Evolutionary conservation across 768 basidiomycete species (phyloP).

Genomic region (Termitomyces sp.): DNA sequence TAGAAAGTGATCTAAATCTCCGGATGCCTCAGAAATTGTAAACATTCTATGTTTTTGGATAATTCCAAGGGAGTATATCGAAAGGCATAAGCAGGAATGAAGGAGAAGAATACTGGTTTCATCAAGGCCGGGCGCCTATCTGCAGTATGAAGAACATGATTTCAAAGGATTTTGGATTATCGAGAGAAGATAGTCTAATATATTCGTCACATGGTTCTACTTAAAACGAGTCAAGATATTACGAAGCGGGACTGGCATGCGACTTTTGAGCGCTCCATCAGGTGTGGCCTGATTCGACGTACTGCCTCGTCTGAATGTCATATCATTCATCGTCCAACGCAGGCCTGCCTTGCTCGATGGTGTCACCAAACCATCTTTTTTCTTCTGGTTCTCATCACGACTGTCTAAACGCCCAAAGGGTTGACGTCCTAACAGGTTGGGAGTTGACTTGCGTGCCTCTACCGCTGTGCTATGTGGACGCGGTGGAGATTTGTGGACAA

Average conservation of each 20-base stretch:
- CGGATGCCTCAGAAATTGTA: too few relatives aligned
- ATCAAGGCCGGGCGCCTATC: too few relatives aligned
- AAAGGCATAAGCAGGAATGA: too few relatives aligned
- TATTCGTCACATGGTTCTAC: conserved; percentile 8
- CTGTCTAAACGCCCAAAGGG: conserved; percentile 24
- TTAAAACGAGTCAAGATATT: conserved; percentile 44
- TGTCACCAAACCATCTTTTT: conserved; percentile 11
- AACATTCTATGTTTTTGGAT: too few relatives aligned
- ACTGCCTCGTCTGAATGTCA: conserved; percentile 24
- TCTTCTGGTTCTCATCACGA: conserved; percentile 13
- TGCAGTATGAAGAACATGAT: too few relatives aligned
- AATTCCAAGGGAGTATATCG: too few relatives aligned
- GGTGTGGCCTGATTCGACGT: conserved; percentile 8
- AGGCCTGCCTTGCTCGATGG: conserved; percentile 13
- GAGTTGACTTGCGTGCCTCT: conserved; percentile 8
- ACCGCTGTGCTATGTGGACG: conserved; percentile 8
- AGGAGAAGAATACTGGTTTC: too few relatives aligned
- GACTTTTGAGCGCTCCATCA: conserved; percentile 27
- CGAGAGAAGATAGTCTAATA: background rate
- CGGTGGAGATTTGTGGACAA: conserved; percentile 4
- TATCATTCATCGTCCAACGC: conserved; percentile 29
- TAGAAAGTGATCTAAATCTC: too few relatives aligned
- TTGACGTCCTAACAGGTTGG: conserved; percentile 22
- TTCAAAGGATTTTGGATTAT: background rate
- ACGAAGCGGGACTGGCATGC: conserved; percentile 40